Conservation (phyloP, 106 monocot species). For the Dendrobium chrysotoxum region DNA sequence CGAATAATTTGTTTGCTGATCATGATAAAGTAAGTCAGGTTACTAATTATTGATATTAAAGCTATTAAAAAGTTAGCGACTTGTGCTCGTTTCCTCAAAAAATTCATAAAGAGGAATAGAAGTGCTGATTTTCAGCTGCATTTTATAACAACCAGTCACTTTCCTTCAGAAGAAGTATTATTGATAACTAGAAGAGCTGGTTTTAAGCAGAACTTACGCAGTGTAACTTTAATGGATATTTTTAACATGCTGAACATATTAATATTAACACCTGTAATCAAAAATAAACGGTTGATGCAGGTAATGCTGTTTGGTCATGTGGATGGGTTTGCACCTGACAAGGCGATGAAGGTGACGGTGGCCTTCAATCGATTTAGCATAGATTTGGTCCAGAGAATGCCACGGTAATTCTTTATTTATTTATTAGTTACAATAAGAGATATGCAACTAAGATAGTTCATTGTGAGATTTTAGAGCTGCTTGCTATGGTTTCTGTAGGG, state of each 20-base stretch:
- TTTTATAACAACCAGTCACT: too few relatives aligned
- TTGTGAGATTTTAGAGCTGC: neutral
- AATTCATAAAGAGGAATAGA: too few relatives aligned
- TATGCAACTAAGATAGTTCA: too few relatives aligned
- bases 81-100: too few relatives aligned
- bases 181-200: too few relatives aligned
- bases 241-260: too few relatives aligned
- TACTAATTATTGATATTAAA: neutral
- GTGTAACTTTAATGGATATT: too few relatives aligned
- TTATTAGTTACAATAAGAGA: neutral
- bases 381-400: slow-evolving; percentile 51
- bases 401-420: slow-evolving; percentile 19
- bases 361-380: slow-evolving; percentile 44
- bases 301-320: slow-evolving; percentile 59
- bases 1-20: slow-evolving; percentile 38
- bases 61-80: too few relatives aligned
- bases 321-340: slow-evolving; percentile 25
- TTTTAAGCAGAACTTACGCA: too few relatives aligned
- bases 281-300: slow-evolving; percentile 10
- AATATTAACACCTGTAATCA: neutral
- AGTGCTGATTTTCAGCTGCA: too few relatives aligned
- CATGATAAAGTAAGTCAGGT: slow-evolving; percentile 38
- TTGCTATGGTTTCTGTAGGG: slow-evolving; percentile 17
- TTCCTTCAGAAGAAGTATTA: too few relatives aligned
- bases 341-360: slow-evolving; percentile 48